Base-by-base conservation (phyloP, 106 monocot genomes). In the Chionographis japonica region DNA sequence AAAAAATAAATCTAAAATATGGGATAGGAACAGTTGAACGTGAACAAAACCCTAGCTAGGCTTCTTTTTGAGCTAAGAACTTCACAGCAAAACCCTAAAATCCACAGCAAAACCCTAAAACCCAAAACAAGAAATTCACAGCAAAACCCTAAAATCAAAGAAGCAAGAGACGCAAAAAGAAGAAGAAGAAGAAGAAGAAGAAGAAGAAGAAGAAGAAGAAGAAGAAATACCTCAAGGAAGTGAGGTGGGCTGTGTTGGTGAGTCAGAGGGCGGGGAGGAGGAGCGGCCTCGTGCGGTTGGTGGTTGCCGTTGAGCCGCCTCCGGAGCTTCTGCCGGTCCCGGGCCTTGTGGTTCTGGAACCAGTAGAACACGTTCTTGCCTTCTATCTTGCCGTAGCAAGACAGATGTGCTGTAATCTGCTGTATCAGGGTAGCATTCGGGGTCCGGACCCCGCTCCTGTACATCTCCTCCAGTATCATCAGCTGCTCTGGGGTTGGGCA, bases 301-400 rank as follows among this genome's bases (percentile, higher is more conserved):
- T 83, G 85, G 57, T 86, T 83, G 10, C 77, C 72, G 76, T 68
- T 74, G 27, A 85, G 85, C 42, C 80, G 66, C 18, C 83, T 70
- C 41, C 90, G 52, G 16, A 90, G 80, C 65, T 84, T 83, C 78
- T 90, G 90, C 14, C 90, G 61, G 55, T 90, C 90, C 61, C 90
- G 66, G 4, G 90, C 90, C 79, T 86, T 90, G 75, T 90, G 90
- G 80, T 90, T 90, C 81, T 90, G 90, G 50, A 90, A 90, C 90
- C 90, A 90, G 71, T 90, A 90, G 76, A 90, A 90, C 60, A 90
- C 90, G 66, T 90, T 90, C 64, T 90, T 90, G 3, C 90, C 90
- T 55, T 90, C 90, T 8, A 90, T 86, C 72, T 84, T 86, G 8
- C 90, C 90, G 14, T 86, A 90, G 61, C 65, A 79, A 1, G 86